A percentile compares a stretch with the other conserved stretches of the same genome.
Conservation (phyloP, 495 filamentous ascomycete genomes). For the Copromyces sp. region DNA sequence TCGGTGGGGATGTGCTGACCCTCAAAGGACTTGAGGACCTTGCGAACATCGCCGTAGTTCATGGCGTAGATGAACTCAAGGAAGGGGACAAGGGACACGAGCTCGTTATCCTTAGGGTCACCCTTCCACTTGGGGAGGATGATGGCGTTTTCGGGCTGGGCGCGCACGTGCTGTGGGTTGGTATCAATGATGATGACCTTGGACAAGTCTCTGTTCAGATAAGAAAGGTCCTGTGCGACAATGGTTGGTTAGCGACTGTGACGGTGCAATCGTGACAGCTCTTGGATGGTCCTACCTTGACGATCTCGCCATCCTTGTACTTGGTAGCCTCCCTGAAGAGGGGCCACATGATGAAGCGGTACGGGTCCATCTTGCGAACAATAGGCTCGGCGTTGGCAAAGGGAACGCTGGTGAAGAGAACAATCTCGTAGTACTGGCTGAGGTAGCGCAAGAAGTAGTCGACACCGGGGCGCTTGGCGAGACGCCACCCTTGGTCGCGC, state of each 20-base stretch:
- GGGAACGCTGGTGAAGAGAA: slow-evolving; percentile 83
- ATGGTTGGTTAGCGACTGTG: neutral
- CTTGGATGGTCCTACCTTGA: slow-evolving; percentile 63
- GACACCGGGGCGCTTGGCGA: slow-evolving; percentile 88
- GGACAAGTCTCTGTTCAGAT: slow-evolving; percentile 87
- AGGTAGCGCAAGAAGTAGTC: slow-evolving; percentile 97
- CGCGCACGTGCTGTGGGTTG: slow-evolving; percentile 62
- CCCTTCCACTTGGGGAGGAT: slow-evolving; percentile 85
- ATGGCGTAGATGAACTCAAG: slow-evolving; percentile 94
- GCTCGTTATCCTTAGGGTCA: slow-evolving; percentile 65
- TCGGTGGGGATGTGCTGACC: slow-evolving; percentile 78
- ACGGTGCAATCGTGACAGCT: neutral
- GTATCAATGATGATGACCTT: slow-evolving; percentile 93
- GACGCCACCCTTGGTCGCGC: slow-evolving; percentile 86
- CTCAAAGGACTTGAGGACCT: slow-evolving; percentile 77
- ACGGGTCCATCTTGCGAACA: slow-evolving; percentile 91
- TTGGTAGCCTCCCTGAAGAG: slow-evolving; percentile 89
- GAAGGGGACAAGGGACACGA: slow-evolving; percentile 86
- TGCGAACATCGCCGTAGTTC: slow-evolving; percentile 73
- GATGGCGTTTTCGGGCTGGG: slow-evolving; percentile 90
- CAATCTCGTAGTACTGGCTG: slow-evolving; percentile 93
- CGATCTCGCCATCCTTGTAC: slow-evolving; percentile 88
- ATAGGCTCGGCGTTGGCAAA: slow-evolving; percentile 75
- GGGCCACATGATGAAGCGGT: slow-evolving; percentile 89
- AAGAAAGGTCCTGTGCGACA: slow-evolving; percentile 67